These are phyloP conservation scores for Colletotrichum lupini DNA, from an alignment of 2,329 filamentous ascomycete species.

Conservation along the genomic window DNA sequence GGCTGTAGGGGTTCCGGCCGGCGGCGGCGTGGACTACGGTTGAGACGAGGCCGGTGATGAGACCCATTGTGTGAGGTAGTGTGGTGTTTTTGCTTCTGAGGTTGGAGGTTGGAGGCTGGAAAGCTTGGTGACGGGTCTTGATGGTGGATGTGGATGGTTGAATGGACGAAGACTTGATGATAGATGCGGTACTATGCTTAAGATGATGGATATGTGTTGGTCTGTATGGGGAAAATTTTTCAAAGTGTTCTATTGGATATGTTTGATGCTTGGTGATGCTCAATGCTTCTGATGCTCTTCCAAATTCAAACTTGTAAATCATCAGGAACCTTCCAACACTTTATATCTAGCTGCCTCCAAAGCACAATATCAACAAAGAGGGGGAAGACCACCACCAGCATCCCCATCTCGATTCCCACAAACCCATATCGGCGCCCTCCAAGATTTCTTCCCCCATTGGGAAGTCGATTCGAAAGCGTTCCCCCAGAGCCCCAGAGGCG, in stretches of 20 bases:
- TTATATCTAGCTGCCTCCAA: not conserved
- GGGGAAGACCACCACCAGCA: not conserved
- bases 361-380: not conserved
- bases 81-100: not conserved
- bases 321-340: not conserved
- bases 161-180: not conserved
- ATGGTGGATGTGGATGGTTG: too few species aligned
- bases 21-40: slow-evolving; percentile 31
- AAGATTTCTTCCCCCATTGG: slow-evolving; percentile 11
- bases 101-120: not conserved
- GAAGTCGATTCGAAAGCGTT: slow-evolving; percentile 29
- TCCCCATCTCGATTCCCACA: not conserved
- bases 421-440: not conserved
- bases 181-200: not conserved
- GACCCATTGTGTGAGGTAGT: slow-evolving; percentile 15
- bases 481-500: slow-evolving; percentile 3
- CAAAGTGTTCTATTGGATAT: not conserved
- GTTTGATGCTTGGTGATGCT: not conserved
- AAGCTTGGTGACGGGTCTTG: not conserved
- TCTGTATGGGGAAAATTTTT: not conserved
- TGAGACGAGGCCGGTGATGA: slow-evolving; percentile 33
- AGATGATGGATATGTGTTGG: not conserved
- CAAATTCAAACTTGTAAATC: not conserved
- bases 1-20: slow-evolving; percentile 30
- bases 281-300: not conserved